Evolutionary conservation across 2,329 filamentous ascomycete genomes (phyloP).

Genomic region (Coniochaeta sp.): DNA sequence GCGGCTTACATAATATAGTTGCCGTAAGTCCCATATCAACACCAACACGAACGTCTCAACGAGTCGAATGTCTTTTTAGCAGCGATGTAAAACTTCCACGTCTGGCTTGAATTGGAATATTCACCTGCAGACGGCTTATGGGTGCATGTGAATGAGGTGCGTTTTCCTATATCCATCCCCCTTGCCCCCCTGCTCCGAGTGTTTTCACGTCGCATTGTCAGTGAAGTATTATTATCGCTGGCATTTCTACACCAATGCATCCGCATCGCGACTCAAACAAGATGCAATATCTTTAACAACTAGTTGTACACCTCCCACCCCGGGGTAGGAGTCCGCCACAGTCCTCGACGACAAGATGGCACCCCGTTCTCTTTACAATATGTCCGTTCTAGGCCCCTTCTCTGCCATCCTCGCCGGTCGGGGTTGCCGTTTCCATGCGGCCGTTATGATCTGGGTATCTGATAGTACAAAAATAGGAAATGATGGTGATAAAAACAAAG

Average conservation of each 20-base stretch:
- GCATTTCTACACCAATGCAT: no score
- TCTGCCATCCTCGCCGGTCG: not conserved
- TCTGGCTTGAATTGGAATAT: no score
- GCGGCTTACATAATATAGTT: not conserved
- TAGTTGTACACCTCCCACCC: conserved; percentile 1
- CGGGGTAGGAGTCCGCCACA: not conserved
- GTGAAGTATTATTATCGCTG: no score
- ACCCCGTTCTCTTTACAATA: not conserved
- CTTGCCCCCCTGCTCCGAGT: no score
- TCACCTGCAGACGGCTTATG: no score
- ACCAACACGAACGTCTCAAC: no score
- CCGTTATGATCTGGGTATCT: conserved; percentile 3
- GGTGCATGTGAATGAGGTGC: no score
- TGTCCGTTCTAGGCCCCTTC: not conserved
- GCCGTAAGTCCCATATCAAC: not conserved
- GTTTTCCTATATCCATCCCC: no score
- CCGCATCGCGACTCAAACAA: not conserved
- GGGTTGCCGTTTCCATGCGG: not conserved
- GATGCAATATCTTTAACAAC: not conserved
- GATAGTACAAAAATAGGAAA: not conserved
- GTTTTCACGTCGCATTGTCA: no score
- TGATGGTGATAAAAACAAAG: no score
- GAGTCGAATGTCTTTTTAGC: no score
- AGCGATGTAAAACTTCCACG: no score
- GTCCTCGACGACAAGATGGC: not conserved